These are phyloP conservation scores for Colletotrichum tofieldiae DNA, from an alignment of 2,329 filamentous ascomycete species.

Conservation along the genomic window DNA sequence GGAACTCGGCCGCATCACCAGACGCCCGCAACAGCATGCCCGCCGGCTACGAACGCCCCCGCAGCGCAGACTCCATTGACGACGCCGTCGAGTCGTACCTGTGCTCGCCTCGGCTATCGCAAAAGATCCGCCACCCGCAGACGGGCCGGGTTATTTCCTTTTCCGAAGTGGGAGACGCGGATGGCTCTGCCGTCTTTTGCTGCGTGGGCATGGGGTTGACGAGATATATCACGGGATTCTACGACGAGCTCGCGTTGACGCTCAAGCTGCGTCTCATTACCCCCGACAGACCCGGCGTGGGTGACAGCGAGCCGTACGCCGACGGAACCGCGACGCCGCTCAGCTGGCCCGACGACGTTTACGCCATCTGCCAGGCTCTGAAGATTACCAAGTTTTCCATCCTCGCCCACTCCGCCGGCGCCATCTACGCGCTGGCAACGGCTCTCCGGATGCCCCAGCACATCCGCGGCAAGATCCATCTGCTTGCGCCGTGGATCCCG, in stretches of 20 bases:
- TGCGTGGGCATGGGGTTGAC: conserved; percentile 99
- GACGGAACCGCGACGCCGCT: conserved; percentile 89
- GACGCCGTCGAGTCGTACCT: conserved; percentile 90
- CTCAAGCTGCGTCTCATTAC: conserved; percentile 93
- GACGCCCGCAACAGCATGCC: conserved; percentile 53
- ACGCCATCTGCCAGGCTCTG: conserved; percentile 91
- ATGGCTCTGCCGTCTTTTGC: conserved; percentile 93
- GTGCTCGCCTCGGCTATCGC: conserved; percentile 85
- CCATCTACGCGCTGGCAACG: conserved; percentile 97
- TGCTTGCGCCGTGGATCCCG: conserved; percentile 97
- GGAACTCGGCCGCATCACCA: conserved; percentile 44
- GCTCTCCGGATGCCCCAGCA: conserved; percentile 96
- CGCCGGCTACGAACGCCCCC: conserved; percentile 79
- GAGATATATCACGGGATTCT: conserved; percentile 95
- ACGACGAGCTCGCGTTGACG: conserved; percentile 93
- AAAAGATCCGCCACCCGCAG: conserved; percentile 88
- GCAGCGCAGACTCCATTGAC: conserved; percentile 89
- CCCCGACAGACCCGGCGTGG: conserved; percentile 93
- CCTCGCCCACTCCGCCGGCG: conserved; percentile 94
- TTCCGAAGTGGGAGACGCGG: conserved; percentile 94
- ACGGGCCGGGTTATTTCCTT: conserved; percentile 93
- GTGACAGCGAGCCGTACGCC: conserved; percentile 88
- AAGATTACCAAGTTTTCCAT: conserved; percentile 98
- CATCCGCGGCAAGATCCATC: conserved; percentile 92
- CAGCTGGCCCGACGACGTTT: conserved; percentile 92